Conservation (phyloP, 2,329 filamentous ascomycete genomes). For the Boeremia exigua region DNA sequence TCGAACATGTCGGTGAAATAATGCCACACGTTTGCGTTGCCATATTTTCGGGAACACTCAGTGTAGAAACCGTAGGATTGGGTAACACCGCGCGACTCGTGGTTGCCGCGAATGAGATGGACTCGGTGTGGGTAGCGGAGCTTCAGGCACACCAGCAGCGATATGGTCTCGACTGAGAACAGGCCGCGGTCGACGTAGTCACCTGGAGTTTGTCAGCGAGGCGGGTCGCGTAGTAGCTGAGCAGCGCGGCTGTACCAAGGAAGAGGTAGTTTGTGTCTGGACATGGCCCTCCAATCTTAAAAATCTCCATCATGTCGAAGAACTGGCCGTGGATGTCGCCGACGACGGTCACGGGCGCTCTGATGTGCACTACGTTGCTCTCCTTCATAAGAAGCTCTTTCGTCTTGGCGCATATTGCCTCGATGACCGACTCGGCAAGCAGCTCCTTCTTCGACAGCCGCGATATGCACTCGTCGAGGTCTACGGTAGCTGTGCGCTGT, state of each 20-base stretch:
- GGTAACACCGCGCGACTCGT: constrained; percentile 95
- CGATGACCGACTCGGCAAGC: constrained; percentile 95
- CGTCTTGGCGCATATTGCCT: constrained; percentile 98
- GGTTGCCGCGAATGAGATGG: constrained; percentile 95
- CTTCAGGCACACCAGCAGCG: constrained; percentile 94
- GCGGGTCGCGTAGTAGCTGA: constrained; percentile 26
- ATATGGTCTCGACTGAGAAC: constrained; percentile 99
- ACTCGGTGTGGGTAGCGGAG: constrained; percentile 95
- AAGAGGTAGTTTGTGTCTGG: constrained; percentile 99
- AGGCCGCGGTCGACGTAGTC: constrained; percentile 98
- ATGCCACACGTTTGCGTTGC: constrained; percentile 98
- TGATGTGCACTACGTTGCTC: constrained; percentile 98
- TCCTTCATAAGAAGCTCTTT: constrained; percentile 99
- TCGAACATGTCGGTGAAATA: constrained; percentile 99
- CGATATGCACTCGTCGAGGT: constrained; percentile 97
- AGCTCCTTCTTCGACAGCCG: constrained; percentile 97
- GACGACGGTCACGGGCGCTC: constrained; percentile 93
- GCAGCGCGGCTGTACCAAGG: constrained; percentile 66
- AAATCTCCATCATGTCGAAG: constrained; percentile 98
- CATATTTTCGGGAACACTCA: constrained; percentile 96
- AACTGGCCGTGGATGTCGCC: constrained; percentile 99
- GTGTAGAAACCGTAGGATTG: constrained; percentile 99
- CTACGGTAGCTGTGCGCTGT: constrained; percentile 76
- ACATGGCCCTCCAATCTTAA: constrained; percentile 96
- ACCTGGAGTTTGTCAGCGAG: constrained; percentile 59